Evolutionary conservation across 257 asterid species (phyloP).

Genomic region (Vinca minor): DNA sequence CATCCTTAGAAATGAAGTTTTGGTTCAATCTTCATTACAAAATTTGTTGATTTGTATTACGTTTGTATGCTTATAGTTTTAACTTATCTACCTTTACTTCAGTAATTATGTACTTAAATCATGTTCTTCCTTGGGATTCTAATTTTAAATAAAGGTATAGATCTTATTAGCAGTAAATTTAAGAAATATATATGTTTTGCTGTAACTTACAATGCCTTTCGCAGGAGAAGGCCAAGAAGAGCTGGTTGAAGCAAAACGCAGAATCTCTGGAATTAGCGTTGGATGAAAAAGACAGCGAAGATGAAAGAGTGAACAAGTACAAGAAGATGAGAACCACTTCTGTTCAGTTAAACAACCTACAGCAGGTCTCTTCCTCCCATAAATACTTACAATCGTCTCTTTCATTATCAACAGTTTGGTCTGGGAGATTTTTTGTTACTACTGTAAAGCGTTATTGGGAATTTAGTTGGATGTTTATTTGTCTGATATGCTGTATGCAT

Average conservation of each 20-base stretch:
- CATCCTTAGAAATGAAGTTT: no score
- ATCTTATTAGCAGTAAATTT: not conserved
- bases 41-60: not conserved
- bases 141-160: not conserved
- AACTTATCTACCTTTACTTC: not conserved
- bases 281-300: slow-evolving; percentile 88
- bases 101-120: no score
- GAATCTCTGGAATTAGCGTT: slow-evolving; percentile 60
- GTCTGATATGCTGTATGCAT: not conserved
- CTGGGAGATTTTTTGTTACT: not conserved
- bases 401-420: not conserved
- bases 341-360: slow-evolving; percentile 58
- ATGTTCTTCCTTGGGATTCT: not conserved
- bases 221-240: slow-evolving; percentile 79
- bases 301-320: slow-evolving; percentile 60
- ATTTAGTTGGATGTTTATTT: not conserved
- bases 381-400: not conserved
- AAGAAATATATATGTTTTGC: not conserved
- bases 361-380: slow-evolving; percentile 42
- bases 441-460: not conserved
- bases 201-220: not conserved
- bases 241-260: slow-evolving; percentile 81
- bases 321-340: slow-evolving; percentile 59
- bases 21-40: no score
- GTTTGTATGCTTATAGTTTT: not conserved